A percentile compares a stretch with the other conserved stretches of the same genome.
Evolutionary conservation across 1,284 basidiomycete genomes (phyloP).

Genomic region (Erythrobasidium hasegawianum): DNA sequence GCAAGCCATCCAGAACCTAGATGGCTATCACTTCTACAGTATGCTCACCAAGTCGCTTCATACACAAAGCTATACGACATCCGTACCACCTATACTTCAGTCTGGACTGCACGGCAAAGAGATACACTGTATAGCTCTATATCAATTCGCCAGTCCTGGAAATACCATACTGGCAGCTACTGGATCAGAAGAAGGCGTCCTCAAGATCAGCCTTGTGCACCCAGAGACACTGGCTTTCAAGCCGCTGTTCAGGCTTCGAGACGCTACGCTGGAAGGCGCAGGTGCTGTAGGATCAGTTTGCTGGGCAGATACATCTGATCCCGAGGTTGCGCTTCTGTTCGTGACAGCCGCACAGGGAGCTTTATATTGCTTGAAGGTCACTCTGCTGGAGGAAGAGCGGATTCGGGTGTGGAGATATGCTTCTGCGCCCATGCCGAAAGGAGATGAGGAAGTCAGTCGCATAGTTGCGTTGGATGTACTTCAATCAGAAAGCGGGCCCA

Average conservation of each 20-base stretch:
- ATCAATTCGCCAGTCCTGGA: background rate
- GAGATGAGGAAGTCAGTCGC: background rate
- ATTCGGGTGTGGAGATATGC: background rate
- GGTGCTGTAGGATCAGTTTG: slow-evolving; percentile 5
- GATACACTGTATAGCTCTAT: slow-evolving; percentile 9
- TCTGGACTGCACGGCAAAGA: slow-evolving; percentile 23
- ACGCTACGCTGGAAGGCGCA: slow-evolving; percentile 10
- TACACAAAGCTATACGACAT: background rate
- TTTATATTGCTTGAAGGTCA: slow-evolving; percentile 6
- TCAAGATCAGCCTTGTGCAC: slow-evolving; percentile 12
- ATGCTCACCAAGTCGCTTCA: background rate
- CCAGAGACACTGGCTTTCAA: background rate
- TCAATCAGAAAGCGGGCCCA: background rate
- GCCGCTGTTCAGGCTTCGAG: background rate
- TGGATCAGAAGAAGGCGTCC: slow-evolving; percentile 16
- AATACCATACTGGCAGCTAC: slow-evolving; percentile 10
- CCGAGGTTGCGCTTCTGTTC: slow-evolving; percentile 5
- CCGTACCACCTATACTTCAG: slow-evolving; percentile 4
- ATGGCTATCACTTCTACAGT: slow-evolving; percentile 10
- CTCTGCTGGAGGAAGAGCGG: background rate
- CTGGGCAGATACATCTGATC: background rate
- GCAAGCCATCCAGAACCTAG: background rate
- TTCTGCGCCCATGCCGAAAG: background rate
- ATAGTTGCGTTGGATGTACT: slow-evolving; percentile 4
- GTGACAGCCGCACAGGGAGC: slow-evolving; percentile 17